Evolutionary conservation across 768 basidiomycete genomes (phyloP).

Genomic region (Kwoniella newhampshirensis): DNA sequence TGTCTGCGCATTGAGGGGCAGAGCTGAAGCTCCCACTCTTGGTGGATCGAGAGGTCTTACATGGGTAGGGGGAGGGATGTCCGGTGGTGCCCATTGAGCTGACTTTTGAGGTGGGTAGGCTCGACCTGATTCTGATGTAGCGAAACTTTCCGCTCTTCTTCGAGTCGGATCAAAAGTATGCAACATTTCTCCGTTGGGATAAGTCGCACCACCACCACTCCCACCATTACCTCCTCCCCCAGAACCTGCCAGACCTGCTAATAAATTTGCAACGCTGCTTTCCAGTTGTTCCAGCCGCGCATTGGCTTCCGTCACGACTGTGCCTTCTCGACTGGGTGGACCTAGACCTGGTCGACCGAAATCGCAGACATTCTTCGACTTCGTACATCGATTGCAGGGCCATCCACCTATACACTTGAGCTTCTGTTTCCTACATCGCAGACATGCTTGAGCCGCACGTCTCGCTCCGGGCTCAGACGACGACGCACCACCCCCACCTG

Average conservation of each 20-base stretch:
- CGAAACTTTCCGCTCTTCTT: conserved; percentile 6
- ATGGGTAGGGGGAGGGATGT: conserved; percentile 20
- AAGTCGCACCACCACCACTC: background rate
- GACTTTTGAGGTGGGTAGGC: conserved; percentile 2
- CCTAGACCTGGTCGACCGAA: conserved; percentile 21
- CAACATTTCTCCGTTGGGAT: conserved; percentile 22
- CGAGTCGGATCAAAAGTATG: conserved; percentile 18
- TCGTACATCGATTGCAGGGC: conserved; percentile 30
- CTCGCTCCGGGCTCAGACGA: background rate
- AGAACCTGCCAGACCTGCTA: conserved; percentile 31
- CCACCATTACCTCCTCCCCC: background rate
- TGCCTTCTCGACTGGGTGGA: conserved; percentile 4
- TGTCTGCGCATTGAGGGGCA: background rate
- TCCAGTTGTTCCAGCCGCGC: conserved; percentile 37
- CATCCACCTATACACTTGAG: conserved; percentile 36
- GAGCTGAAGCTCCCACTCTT: conserved; percentile 1
- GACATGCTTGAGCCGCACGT: conserved; percentile 35
- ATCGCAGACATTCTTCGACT: conserved; percentile 26
- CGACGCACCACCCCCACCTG: background rate
- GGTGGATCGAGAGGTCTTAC: conserved; percentile 13
- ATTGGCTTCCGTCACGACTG: conserved; percentile 16
- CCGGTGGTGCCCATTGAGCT: conserved; percentile 5
- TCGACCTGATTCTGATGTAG: conserved; percentile 1
- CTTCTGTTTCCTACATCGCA: conserved; percentile 33
- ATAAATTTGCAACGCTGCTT: conserved; percentile 32